A percentile compares a stretch with the other conserved stretches of the same genome.
Conservation (phyloP, 2,329 filamentous ascomycete genomes). For the Sordariomycetes sp. region DNA sequence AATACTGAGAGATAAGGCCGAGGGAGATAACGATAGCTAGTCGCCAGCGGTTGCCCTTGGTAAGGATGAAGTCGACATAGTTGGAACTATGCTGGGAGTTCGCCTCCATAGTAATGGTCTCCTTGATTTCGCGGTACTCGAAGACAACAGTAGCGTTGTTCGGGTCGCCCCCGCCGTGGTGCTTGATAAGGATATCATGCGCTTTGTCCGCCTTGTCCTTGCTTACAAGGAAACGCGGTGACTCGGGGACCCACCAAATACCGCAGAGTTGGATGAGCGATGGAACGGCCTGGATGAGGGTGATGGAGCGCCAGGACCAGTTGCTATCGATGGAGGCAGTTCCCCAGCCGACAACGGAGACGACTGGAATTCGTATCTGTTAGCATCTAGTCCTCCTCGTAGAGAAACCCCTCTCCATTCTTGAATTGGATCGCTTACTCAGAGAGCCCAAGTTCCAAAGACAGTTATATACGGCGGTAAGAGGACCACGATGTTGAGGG, state of each 20-base stretch:
- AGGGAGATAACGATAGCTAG: conserved; percentile 51
- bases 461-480: conserved; percentile 58
- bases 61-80: conserved; percentile 51
- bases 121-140: conserved; percentile 55
- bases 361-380: conserved; percentile 20
- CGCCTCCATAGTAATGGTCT: conserved; percentile 49
- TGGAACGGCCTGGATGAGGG: conserved; percentile 50
- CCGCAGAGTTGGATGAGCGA: conserved; percentile 48
- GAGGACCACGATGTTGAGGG: conserved; percentile 54
- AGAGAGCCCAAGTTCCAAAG: conserved; percentile 52
- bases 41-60: conserved; percentile 53
- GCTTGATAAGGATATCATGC: conserved; percentile 46
- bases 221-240: conserved; percentile 52
- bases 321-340: conserved; percentile 45
- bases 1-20: conserved; percentile 58
- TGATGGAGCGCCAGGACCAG: conserved; percentile 59
- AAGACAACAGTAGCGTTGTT: conserved; percentile 52
- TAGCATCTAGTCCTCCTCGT: neutral
- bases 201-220: conserved; percentile 55
- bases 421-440: neutral
- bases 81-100: conserved; percentile 32
- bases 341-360: conserved; percentile 53
- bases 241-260: conserved; percentile 60
- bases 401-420: neutral
- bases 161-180: conserved; percentile 52